Conservation (phyloP, 164 flowering plant species). For the Vitis labrusca region DNA sequence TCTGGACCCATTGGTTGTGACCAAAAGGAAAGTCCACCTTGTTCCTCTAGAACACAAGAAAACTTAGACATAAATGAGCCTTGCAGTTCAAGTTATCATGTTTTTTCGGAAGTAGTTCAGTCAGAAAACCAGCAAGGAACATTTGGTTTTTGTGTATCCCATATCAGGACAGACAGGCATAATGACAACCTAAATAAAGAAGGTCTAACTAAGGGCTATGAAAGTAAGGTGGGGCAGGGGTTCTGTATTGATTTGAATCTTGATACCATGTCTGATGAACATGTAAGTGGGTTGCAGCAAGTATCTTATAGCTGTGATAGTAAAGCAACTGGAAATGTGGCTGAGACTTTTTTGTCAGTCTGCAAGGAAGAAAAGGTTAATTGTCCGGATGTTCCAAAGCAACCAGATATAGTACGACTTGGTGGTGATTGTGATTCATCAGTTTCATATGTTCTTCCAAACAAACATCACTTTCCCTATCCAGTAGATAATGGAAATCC, state of each 20-base stretch:
- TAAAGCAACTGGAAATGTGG: constrained; percentile 5
- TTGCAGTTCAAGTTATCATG: constrained; percentile 19
- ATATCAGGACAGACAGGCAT: constrained; percentile 11
- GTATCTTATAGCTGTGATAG: constrained; percentile 13
- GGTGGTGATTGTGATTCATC: constrained; percentile 11
- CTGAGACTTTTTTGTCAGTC: constrained; percentile 2
- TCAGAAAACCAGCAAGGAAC: constrained; percentile 16
- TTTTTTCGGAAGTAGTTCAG: constrained; percentile 25
- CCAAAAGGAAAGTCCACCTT: constrained; percentile 13
- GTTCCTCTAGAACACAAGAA: constrained; percentile 14
- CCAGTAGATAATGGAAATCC: constrained; percentile 14
- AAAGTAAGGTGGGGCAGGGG: constrained; percentile 16
- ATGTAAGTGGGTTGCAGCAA: constrained; percentile 14
- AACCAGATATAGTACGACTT: constrained; percentile 12
- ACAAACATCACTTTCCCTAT: constrained; percentile 10
- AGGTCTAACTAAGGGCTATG: constrained; percentile 8
- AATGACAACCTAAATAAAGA: constrained; percentile 10
- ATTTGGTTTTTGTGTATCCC: constrained; percentile 10
- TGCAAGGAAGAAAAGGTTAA: constrained; percentile 16
- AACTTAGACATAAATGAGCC: constrained; percentile 16
- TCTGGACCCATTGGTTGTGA: constrained; percentile 1
- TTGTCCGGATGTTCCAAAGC: constrained; percentile 10
- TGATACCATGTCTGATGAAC: constrained; percentile 20
- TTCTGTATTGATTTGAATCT: constrained; percentile 36
- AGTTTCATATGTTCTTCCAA: constrained; percentile 1